These are phyloP conservation scores for Cercospora citrullina DNA, from an alignment of 2,329 filamentous ascomycete species.

Conservation along the genomic window DNA sequence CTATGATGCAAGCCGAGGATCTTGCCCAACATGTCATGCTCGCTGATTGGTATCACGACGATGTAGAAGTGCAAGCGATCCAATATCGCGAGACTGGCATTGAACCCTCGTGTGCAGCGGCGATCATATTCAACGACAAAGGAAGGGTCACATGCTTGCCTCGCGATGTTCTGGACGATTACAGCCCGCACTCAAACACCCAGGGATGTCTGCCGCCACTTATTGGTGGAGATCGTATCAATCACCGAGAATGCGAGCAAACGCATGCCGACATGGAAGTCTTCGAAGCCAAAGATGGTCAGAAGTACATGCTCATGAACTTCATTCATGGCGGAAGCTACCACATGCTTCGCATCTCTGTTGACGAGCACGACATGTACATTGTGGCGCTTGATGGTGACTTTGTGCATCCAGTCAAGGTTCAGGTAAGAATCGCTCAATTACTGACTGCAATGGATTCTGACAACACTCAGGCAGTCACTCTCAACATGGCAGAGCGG, in stretches of 20 bases:
- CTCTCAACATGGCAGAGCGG: slow-evolving; percentile 21
- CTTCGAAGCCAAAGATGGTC: slow-evolving; percentile 20
- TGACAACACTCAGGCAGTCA: slow-evolving; percentile 5
- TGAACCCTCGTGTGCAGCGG: slow-evolving; percentile 21
- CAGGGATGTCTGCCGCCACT: slow-evolving; percentile 21
- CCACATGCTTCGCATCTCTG: slow-evolving; percentile 25
- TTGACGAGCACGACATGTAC: slow-evolving; percentile 28
- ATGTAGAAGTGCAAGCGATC: slow-evolving; percentile 14
- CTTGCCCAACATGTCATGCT: slow-evolving; percentile 20
- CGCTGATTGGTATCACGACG: slow-evolving; percentile 24
- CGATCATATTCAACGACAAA: slow-evolving; percentile 22
- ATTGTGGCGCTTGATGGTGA: slow-evolving; percentile 28
- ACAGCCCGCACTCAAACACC: slow-evolving; percentile 12
- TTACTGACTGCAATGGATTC: not conserved
- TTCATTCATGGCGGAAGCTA: slow-evolving; percentile 27
- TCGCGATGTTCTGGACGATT: slow-evolving; percentile 11
- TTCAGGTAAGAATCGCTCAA: slow-evolving; percentile 1
- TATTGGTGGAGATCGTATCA: slow-evolving; percentile 20
- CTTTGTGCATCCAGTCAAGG: slow-evolving; percentile 27
- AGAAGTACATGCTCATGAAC: slow-evolving; percentile 24
- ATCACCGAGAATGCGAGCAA: slow-evolving; percentile 22
- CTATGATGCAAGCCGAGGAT: slow-evolving; percentile 20
- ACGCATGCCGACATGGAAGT: slow-evolving; percentile 25
- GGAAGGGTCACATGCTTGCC: slow-evolving; percentile 15
- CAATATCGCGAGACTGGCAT: slow-evolving; percentile 23